These are phyloP conservation scores for Mucor ambiguus DNA, from an alignment of 371 early-diverging fungal genomes.

Conservation along the genomic window DNA sequence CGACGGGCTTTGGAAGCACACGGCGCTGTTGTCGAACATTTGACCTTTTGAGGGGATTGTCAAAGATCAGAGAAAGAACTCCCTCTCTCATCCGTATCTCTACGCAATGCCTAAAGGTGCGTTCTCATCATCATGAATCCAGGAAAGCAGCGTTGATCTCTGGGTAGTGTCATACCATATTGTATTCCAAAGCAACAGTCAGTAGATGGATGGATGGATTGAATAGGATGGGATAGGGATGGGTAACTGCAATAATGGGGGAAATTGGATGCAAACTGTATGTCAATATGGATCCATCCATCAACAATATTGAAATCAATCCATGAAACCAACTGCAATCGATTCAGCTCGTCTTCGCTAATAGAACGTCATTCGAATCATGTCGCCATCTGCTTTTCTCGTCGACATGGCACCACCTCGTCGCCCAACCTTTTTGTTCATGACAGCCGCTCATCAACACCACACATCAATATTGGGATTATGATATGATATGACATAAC, in stretches of 20 bases:
- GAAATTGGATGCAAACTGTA: not conserved
- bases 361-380: not conserved
- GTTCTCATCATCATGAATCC: not conserved
- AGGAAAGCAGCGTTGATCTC: not conserved
- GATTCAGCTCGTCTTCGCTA: not conserved
- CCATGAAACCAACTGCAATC: not conserved
- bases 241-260: not conserved
- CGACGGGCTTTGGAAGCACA: not conserved
- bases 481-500: not conserved
- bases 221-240: constrained; percentile 2
- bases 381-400: not conserved
- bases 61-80: constrained; percentile 6
- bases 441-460: not conserved
- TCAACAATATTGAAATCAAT: not conserved
- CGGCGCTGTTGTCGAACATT: not conserved
- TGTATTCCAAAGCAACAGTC: not conserved
- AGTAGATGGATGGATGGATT: constrained; percentile 32
- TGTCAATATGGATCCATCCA: not conserved
- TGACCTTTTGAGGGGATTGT: not conserved
- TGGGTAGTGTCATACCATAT: not conserved
- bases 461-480: not conserved
- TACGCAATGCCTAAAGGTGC: constrained; percentile 25
- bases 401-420: not conserved
- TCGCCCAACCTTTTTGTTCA: not conserved
- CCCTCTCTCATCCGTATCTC: constrained; percentile 23